A percentile compares a stretch with the other conserved stretches of the same genome.
Conservation (phyloP, 345 rosid species). For the Euphorbia pulcherrima region DNA sequence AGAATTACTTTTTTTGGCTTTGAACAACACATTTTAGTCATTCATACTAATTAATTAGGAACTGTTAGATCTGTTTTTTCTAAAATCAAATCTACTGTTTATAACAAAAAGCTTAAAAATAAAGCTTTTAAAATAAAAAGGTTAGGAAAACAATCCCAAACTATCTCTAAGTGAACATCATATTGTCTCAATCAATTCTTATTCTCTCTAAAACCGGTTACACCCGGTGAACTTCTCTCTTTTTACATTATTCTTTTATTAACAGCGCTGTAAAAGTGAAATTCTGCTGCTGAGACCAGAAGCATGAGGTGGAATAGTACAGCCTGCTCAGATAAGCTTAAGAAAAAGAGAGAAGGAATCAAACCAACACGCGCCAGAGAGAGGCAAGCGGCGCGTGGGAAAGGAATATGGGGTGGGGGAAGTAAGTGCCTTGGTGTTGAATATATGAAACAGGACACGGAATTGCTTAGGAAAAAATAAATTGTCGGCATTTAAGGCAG, state of each 20-base stretch:
- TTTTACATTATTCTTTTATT: not conserved
- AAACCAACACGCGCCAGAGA: not conserved
- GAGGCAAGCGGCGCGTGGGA: not conserved
- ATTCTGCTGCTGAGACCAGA: not conserved
- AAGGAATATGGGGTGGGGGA: not conserved
- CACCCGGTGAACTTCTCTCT: conserved; percentile 6
- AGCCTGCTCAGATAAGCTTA: not conserved
- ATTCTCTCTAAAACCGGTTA: conserved; percentile 8
- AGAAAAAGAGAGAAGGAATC: conserved; percentile 5
- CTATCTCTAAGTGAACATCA: too few relatives aligned
- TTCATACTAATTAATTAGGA: too few relatives aligned
- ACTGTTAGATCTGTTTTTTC: too few relatives aligned
- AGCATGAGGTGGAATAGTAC: conserved; percentile 7
- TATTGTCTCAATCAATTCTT: too few relatives aligned
- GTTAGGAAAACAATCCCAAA: too few relatives aligned
- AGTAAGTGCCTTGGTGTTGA: not conserved
- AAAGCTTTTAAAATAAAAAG: too few relatives aligned
- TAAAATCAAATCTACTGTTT: too few relatives aligned
- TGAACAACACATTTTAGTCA: too few relatives aligned
- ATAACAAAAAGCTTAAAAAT: too few relatives aligned
- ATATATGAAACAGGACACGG: conserved; percentile 17
- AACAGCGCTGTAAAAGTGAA: conserved; percentile 19
- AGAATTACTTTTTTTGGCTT: too few relatives aligned
- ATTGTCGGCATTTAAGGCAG: conserved; percentile 37
- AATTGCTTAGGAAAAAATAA: conserved; percentile 24